phyloP scores from a whole-genome alignment of 768 basidiomycete genomes.

The Russula sp. region DNA sequence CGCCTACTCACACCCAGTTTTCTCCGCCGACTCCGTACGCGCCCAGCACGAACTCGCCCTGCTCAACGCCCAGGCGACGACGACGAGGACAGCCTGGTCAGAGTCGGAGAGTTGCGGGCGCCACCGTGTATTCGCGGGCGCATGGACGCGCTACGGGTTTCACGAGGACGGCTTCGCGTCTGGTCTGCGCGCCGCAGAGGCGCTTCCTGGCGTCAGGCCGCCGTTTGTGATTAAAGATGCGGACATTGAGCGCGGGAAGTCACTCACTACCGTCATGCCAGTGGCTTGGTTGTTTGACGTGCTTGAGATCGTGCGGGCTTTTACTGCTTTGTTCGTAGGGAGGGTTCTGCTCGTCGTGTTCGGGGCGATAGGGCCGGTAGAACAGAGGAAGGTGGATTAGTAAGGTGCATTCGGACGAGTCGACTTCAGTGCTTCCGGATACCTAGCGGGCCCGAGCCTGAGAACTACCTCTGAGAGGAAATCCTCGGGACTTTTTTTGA shows the following conservation, averaged over 20 bases:
- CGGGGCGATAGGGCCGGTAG: background rate
- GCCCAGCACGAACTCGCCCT: conserved; percentile 51
- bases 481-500: too few relatives aligned
- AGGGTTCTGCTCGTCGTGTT: background rate
- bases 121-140: conserved; percentile 60
- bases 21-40: conserved; percentile 53
- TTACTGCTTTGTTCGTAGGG: background rate
- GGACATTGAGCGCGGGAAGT: conserved; percentile 2
- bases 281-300: conserved; percentile 1
- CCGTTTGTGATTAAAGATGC: conserved; percentile 1
- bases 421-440: background rate
- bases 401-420: background rate
- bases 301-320: background rate
- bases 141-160: conserved; percentile 75
- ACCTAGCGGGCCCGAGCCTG: too few relatives aligned
- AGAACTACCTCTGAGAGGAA: too few relatives aligned
- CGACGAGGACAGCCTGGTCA: too few relatives aligned
- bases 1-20: conserved; percentile 67
- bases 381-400: background rate
- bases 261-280: background rate
- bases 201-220: background rate
- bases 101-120: conserved; percentile 39
- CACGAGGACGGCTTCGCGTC: conserved; percentile 74
- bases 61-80: conserved; percentile 42
- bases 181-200: conserved; percentile 38